These are phyloP conservation scores for Chernovozyma aurita DNA, from an alignment of 1,139 yeast species.

Conservation along the genomic window DNA sequence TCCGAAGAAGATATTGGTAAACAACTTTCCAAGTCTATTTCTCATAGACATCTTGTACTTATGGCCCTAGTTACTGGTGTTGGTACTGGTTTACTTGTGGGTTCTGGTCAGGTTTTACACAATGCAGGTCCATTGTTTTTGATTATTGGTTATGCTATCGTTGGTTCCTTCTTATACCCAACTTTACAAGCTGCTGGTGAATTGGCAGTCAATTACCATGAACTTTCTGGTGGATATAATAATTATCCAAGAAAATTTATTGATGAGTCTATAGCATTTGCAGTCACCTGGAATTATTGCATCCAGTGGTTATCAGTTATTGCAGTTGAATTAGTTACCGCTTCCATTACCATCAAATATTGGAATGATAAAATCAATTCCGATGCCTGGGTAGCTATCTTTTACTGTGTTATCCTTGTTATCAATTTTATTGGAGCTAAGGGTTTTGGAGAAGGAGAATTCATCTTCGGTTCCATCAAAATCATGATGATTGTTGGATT, in stretches of 20 bases:
- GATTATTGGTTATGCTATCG: slow-evolving; percentile 33
- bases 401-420: slow-evolving; percentile 19
- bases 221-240: slow-evolving; percentile 39
- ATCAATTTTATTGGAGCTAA: slow-evolving; percentile 25
- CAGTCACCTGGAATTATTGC: slow-evolving; percentile 41
- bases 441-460: slow-evolving; percentile 32
- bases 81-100: slow-evolving; percentile 41
- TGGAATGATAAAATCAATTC: slow-evolving; percentile 27
- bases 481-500: slow-evolving; percentile 21
- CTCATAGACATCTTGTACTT: slow-evolving; percentile 30
- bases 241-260: slow-evolving; percentile 35
- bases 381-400: slow-evolving; percentile 27
- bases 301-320: slow-evolving; percentile 40
- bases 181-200: slow-evolving; percentile 42
- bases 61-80: slow-evolving; percentile 39
- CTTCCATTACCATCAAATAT: slow-evolving; percentile 32
- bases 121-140: slow-evolving; percentile 35
- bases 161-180: slow-evolving; percentile 36
- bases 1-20: slow-evolving; percentile 22
- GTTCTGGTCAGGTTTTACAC: slow-evolving; percentile 29
- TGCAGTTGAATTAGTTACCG: slow-evolving; percentile 39
- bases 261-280: slow-evolving; percentile 36
- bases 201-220: slow-evolving; percentile 36
- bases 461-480: slow-evolving; percentile 20
- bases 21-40: slow-evolving; percentile 29